Evolutionary conservation across 352 stramenopile genomes (phyloP).

Genomic region (Aphanomyces euteiches): DNA sequence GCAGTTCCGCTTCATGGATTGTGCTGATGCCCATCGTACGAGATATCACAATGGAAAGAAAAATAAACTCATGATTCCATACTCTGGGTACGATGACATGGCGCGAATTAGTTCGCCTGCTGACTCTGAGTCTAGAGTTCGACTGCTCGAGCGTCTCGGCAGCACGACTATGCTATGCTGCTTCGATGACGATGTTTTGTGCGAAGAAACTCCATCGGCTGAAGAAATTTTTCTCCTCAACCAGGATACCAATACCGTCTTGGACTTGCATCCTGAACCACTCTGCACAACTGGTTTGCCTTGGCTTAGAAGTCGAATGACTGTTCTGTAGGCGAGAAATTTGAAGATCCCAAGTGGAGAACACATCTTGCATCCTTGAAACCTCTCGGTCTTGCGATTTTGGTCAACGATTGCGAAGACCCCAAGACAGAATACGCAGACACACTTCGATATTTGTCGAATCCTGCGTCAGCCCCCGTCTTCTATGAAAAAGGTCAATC

Average conservation of each 20-base stretch:
- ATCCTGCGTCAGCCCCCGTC: conserved; percentile 2
- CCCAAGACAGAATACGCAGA: conserved; percentile 57
- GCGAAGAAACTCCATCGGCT: conserved; percentile 66
- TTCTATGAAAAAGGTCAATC: conserved; percentile 6
- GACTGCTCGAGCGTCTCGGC: conserved; percentile 70
- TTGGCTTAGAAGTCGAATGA: not conserved
- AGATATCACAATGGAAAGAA: conserved; percentile 30
- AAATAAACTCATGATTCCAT: conserved; percentile 30
- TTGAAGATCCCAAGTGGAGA: conserved; percentile 83
- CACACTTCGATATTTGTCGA: conserved; percentile 61
- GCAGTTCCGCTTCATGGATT: conserved; percentile 57
- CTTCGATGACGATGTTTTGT: conserved; percentile 84
- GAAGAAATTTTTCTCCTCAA: conserved; percentile 85
- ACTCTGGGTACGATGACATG: conserved; percentile 10
- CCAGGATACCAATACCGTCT: conserved; percentile 67
- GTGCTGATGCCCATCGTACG: conserved; percentile 45
- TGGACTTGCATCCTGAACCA: conserved; percentile 72
- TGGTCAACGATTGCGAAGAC: conserved; percentile 77
- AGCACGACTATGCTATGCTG: conserved; percentile 86
- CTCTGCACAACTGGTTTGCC: conserved; percentile 61
- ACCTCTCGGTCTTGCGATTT: conserved; percentile 68
- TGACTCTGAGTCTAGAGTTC: conserved; percentile 34
- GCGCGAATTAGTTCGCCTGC: not conserved
- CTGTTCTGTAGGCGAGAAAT: conserved; percentile 40
- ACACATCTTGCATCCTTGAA: conserved; percentile 76